Percentiles rank a stretch among this genome's conserved stretches.
Evolutionary conservation across 2,329 filamentous ascomycete species (phyloP).

Genomic region (Thielaviopsis ethacetica): DNA sequence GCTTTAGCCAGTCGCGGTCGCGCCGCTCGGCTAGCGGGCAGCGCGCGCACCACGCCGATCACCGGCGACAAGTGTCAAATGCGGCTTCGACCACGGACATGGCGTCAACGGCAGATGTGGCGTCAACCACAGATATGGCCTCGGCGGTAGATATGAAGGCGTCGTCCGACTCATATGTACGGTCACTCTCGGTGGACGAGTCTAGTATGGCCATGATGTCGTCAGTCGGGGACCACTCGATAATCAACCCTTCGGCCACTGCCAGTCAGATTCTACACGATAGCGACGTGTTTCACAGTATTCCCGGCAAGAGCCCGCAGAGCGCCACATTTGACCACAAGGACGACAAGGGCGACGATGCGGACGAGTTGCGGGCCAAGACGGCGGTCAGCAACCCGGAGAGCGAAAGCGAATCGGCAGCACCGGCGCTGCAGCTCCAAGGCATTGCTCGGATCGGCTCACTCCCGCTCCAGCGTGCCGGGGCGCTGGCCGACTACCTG

Average conservation of each 20-base stretch:
- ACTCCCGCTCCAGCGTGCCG: constrained; percentile 71
- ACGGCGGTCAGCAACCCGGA: constrained; percentile 5
- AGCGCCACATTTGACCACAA: background rate
- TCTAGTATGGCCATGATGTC: constrained; percentile 55
- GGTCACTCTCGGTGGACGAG: constrained; percentile 49
- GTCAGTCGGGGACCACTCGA: constrained; percentile 50
- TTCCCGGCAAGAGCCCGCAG: background rate
- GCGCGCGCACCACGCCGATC: too few species aligned
- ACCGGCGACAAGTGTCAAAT: background rate
- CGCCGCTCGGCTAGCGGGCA: constrained; percentile 34
- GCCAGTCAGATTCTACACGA: constrained; percentile 80
- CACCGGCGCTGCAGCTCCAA: constrained; percentile 34
- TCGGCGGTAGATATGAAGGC: constrained; percentile 37
- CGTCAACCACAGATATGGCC: constrained; percentile 13
- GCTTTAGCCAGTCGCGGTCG: constrained; percentile 43
- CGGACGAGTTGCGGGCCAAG: background rate
- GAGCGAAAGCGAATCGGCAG: constrained; percentile 14
- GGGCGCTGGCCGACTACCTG: constrained; percentile 67
- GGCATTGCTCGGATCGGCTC: constrained; percentile 44
- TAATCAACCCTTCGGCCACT: background rate
- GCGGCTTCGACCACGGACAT: too few species aligned
- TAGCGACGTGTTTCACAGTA: constrained; percentile 61
- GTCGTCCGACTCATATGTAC: constrained; percentile 59
- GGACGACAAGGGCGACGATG: constrained; percentile 1
- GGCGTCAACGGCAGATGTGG: background rate